Conservation (phyloP, 1,284 basidiomycete species). For the Ceratobasidium sp. region DNA sequence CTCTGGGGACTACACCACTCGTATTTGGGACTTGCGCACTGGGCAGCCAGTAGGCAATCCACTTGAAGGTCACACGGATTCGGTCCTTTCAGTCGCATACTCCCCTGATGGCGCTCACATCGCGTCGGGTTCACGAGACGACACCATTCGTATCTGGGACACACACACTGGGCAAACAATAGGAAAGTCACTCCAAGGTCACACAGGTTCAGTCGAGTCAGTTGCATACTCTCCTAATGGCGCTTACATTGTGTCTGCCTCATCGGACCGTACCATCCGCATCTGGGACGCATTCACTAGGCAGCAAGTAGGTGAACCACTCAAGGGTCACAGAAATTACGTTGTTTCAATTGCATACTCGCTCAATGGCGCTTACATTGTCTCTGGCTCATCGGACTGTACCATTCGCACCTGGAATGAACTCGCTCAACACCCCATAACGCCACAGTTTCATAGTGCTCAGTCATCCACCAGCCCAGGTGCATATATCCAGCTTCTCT, state of each 20-base stretch:
- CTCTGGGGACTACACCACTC: not conserved
- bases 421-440: too few species aligned
- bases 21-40: not conserved
- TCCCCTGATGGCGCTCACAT: slow-evolving; percentile 35
- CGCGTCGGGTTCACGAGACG: slow-evolving; percentile 32
- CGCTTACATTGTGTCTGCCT: slow-evolving; percentile 20
- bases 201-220: slow-evolving; percentile 3
- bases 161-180: slow-evolving; percentile 8
- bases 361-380: too few species aligned
- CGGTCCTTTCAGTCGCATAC: slow-evolving; percentile 23
- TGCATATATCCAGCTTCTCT: too few species aligned
- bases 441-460: too few species aligned
- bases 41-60: not conserved
- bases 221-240: slow-evolving; percentile 36
- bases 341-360: not conserved
- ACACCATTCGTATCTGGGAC: slow-evolving; percentile 39
- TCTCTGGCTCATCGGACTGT: not conserved
- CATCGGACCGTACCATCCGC: slow-evolving; percentile 11
- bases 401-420: not conserved
- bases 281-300: slow-evolving; percentile 36
- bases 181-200: slow-evolving; percentile 1
- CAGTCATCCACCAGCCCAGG: not conserved
- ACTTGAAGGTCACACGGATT: slow-evolving; percentile 2
- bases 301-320: not conserved
- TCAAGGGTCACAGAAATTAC: not conserved